phyloP scores from a whole-genome alignment of 768 basidiomycete genomes.

The Amyloporia xantha region DNA sequence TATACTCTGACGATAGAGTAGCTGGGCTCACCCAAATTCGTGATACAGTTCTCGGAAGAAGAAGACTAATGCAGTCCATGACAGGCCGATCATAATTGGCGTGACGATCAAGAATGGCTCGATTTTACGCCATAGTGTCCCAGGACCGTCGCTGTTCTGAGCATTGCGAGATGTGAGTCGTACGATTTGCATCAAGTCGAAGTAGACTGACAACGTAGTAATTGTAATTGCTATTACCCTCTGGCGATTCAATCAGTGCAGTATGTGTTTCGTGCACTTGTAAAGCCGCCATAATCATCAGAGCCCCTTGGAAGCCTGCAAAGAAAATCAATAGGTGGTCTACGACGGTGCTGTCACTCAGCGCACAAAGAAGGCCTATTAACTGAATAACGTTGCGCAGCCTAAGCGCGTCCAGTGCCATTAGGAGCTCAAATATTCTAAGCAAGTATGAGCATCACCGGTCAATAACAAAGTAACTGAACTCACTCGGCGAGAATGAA shows the following conservation, averaged over 20 bases:
- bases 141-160: slow-evolving; percentile 39
- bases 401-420: slow-evolving; percentile 80
- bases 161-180: background rate
- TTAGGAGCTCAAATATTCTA: slow-evolving; percentile 73
- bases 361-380: slow-evolving; percentile 61
- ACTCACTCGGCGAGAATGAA: slow-evolving; percentile 77
- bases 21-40: slow-evolving; percentile 76
- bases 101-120: slow-evolving; percentile 65
- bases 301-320: slow-evolving; percentile 67
- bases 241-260: slow-evolving; percentile 40
- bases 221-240: slow-evolving; percentile 29
- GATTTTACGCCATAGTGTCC: slow-evolving; percentile 54
- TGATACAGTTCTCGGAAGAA: slow-evolving; percentile 64
- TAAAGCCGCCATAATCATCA: slow-evolving; percentile 66
- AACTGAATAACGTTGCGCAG: slow-evolving; percentile 76
- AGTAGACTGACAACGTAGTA: slow-evolving; percentile 35
- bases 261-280: slow-evolving; percentile 71
- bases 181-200: background rate
- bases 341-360: too few relatives aligned
- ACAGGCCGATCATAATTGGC: slow-evolving; percentile 59
- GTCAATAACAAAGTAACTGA: background rate
- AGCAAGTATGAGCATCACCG: slow-evolving; percentile 3
- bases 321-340: background rate
- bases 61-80: slow-evolving; percentile 63
- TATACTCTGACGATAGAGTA: too few relatives aligned